Evolutionary conservation across 164 flowering plant genomes (phyloP), one percentile per base, ranked within the genome.

Genomic region (Litsea cubeba): DNA sequence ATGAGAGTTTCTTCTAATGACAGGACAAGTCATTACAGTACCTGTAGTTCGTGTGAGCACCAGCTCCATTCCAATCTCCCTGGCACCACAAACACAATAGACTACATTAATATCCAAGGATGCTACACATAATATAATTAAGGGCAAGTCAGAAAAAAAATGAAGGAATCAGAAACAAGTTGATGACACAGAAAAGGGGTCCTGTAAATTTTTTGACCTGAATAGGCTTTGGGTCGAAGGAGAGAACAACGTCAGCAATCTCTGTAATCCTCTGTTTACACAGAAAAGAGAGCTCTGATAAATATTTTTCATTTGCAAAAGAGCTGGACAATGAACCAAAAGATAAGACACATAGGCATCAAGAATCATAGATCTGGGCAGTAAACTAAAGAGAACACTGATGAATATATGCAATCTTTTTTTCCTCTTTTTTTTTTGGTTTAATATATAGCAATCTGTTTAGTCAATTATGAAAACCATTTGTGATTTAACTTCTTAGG

Each of bases 21-120:
- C 25, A 68, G 11, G 1, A 3, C 18, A 20, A 24, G 26, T 24
- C 28, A 26, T 12, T 63, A 20, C 11, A 57, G 51, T 74, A 71
- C 78, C 84, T 79, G 77, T 77, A 83, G 72, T 85, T 85, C 24
- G 88, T 83, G 76, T 83, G 85, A 30, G 85, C 85, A 6, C 87
- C 87, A 23, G 87, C 81, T n/a, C 87, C 87, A 72, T 85, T 85
- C 87, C 87, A 85, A 23, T 80, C 86, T 35, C 81, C 82, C 76
- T 76, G 67, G 51, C 54, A 58, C n/a, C 22, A 30, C 75, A 63
- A 68, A 68, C 17, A 68, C 8, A 1, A 7, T 17, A 54, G n/a
- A 54, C 46, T 40, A 40, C 46, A 5, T 40, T 1, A 40, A 40
- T 40, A 40, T 40, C 46, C 46, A 40, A 40, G 46, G 46, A 40